Conservation (phyloP, 2,329 filamentous ascomycete genomes). For the Mollisia scopiformis region DNA sequence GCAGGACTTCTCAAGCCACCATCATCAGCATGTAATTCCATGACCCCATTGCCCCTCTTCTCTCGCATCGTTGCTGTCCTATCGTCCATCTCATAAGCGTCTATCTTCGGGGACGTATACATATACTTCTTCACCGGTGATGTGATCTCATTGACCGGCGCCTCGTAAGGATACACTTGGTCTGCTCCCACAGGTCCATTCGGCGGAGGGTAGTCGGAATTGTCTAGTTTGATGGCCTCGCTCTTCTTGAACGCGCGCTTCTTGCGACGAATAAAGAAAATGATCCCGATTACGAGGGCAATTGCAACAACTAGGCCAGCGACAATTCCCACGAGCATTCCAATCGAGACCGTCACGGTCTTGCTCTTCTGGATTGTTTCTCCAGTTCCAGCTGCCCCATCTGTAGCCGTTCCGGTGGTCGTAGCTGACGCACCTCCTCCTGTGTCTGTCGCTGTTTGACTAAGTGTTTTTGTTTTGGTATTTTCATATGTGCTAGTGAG, state of each 20-base stretch:
- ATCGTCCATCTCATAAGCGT: conserved; percentile 24
- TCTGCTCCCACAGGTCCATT: conserved; percentile 25
- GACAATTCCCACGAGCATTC: conserved; percentile 14
- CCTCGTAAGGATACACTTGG: conserved; percentile 23
- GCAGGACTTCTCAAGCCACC: conserved; percentile 14
- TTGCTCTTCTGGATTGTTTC: neutral
- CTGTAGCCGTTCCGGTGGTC: neutral
- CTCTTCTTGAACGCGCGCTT: conserved; percentile 7
- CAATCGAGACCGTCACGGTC: conserved; percentile 8
- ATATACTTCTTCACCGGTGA: neutral
- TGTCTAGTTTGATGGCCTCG: conserved; percentile 14
- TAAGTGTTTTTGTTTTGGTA: conserved; percentile 19
- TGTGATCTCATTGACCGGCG: conserved; percentile 13
- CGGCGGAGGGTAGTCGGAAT: conserved; percentile 14
- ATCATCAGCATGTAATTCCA: conserved; percentile 7
- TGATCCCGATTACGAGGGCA: conserved; percentile 7
- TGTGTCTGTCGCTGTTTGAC: neutral
- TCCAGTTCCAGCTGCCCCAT: neutral
- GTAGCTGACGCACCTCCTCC: neutral
- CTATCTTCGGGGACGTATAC: conserved; percentile 16
- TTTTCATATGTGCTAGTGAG: conserved; percentile 18
- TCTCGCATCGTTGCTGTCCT: neutral
- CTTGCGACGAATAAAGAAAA: conserved; percentile 14
- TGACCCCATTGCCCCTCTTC: conserved; percentile 1
- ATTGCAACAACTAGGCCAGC: conserved; percentile 9